Evolutionary conservation across 2,329 filamentous ascomycete species (phyloP), one percentile per base, ranked within the genome.

Genomic region (Ceratocystis destructans): DNA sequence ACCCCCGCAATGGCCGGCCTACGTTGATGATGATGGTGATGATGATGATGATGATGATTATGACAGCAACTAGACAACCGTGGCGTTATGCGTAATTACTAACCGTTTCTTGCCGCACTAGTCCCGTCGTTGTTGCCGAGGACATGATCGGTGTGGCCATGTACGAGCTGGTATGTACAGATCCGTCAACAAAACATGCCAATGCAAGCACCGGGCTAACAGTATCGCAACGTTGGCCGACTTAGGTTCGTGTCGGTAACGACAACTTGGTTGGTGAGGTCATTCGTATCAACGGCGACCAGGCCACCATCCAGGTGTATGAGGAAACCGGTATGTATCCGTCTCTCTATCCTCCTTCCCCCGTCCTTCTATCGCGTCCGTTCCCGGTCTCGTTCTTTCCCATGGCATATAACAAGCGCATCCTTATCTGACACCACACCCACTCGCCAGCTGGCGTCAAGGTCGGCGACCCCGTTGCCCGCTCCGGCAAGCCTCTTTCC

Each of bases 71-170:
- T 68, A 69, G n/a, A 2, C 6, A 28, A 4, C 55, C 41, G 41
- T 53, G n/a, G 31, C 41, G 20, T n/a, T 37, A 5, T 41, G 37
- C 22, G 6, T 28, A 25, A 41, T 33, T 33, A 55, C 76, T 79
- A 72, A 79, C 70, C 62, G 41, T 31, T 25, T 59, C 31, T 66
- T 61, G 20, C 33, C 50, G 61, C 57, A 62, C 55, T 70, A 87
- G 89, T 71, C 94, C 94, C 74, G 94, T 99, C 81, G 87, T 99
- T 73, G 84, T 99, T 72, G 94, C 93, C 75, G 93, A 97, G 81
- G 87, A 96, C 78, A 96, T 99, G 92, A 90, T 93, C 75, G 94
- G 94, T 77, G 94, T 94, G 83, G 92, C 94, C 77, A 99, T 99
- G 94, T 96, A 97, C 85, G 94, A 99, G 80, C 83, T 99, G 80